Evolutionary conservation across 2,329 filamentous ascomycete species (phyloP), one percentile per base, ranked within the genome.

Genomic region (Knufia petricola): DNA sequence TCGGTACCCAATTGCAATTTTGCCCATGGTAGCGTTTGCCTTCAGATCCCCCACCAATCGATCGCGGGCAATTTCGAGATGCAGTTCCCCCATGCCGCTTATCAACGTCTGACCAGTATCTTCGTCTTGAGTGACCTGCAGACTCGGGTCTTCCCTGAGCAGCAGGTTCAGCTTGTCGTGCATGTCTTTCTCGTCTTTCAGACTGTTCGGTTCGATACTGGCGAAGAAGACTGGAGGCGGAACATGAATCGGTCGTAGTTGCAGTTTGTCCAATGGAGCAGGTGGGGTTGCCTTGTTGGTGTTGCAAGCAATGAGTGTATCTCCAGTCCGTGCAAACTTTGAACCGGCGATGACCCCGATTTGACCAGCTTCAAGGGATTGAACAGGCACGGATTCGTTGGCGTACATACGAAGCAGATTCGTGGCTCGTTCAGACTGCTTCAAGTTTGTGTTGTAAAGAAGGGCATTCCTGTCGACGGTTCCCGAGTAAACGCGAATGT

Each of bases 221-320:
- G 94, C 83, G 64, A 96, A 98, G 61, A 95, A 95, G 0, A 98
- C 92, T 0, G 92, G 88, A 0, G 92, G 88, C 0, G 92, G 90
- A 0, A 95, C 86, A 51, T 85, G 78, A 23, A 94, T 92, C 0
- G 92, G 87, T 13, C 87, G 80, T 30, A 98, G 78, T 61, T 95
- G 88, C 13, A 96, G 70, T 13, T 76, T 81, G 43, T 82, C 80
- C 42, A 95, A 69, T 1, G 79, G 76, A 13, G 81, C 76, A 15
- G 84, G 79, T 1, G 87, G 81, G 0, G 78, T 76, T 4, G 76
- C 76, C 61, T 79, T 80, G 37, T 74, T 70, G 4, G 78, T 78
- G 20, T 77, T 72, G 57, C 87, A 87, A 1, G 84, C 80, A 28
- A 96, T 77, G 13, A 98, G 68, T 0, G 92, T 98, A 61, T 98